These are phyloP conservation scores for Trichoderma sp. DNA, from an alignment of 2,329 filamentous ascomycete genomes.

Conservation along the genomic window DNA sequence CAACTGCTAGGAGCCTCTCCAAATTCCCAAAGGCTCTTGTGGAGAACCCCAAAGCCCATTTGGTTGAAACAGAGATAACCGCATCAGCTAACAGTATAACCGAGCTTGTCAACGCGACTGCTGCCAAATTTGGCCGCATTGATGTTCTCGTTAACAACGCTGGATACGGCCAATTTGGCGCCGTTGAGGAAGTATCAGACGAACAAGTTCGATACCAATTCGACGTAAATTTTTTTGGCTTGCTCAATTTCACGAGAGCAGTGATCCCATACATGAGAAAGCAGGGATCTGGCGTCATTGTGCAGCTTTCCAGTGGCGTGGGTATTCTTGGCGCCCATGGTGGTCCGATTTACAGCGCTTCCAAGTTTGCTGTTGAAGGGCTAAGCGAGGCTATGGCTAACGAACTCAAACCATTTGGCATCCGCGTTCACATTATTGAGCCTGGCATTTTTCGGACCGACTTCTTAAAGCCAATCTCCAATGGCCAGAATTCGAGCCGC, in stretches of 20 bases:
- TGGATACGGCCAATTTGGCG: slow-evolving; percentile 57
- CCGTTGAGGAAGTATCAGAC: slow-evolving; percentile 56
- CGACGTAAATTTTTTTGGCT: slow-evolving; percentile 58
- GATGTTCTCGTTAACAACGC: slow-evolving; percentile 66
- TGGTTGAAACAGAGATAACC: slow-evolving; percentile 1
- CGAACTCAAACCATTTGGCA: slow-evolving; percentile 44
- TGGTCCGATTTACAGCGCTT: slow-evolving; percentile 43
- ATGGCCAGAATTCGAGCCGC: slow-evolving; percentile 1
- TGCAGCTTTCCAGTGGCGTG: slow-evolving; percentile 47
- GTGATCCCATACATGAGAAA: slow-evolving; percentile 42
- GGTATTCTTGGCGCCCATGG: slow-evolving; percentile 42
- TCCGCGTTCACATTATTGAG: slow-evolving; percentile 46
- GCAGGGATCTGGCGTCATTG: slow-evolving; percentile 40
- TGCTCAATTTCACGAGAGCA: slow-evolving; percentile 50
- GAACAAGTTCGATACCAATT: slow-evolving; percentile 56
- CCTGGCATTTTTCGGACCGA: slow-evolving; percentile 37
- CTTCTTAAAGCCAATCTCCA: slow-evolving; percentile 2
- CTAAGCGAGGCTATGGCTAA: slow-evolving; percentile 43
- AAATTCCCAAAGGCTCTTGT: slow-evolving; percentile 39
- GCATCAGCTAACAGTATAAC: slow-evolving; percentile 36
- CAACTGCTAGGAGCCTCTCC: slow-evolving; percentile 48
- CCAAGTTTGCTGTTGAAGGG: slow-evolving; percentile 46
- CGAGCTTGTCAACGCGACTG: slow-evolving; percentile 34
- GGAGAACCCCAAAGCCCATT: slow-evolving; percentile 46
- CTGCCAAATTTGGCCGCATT: slow-evolving; percentile 55